A percentile compares a stretch with the other conserved stretches of the same genome.
phyloP scores from a whole-genome alignment of 345 rosid species.

The Citrus unshiu region DNA sequence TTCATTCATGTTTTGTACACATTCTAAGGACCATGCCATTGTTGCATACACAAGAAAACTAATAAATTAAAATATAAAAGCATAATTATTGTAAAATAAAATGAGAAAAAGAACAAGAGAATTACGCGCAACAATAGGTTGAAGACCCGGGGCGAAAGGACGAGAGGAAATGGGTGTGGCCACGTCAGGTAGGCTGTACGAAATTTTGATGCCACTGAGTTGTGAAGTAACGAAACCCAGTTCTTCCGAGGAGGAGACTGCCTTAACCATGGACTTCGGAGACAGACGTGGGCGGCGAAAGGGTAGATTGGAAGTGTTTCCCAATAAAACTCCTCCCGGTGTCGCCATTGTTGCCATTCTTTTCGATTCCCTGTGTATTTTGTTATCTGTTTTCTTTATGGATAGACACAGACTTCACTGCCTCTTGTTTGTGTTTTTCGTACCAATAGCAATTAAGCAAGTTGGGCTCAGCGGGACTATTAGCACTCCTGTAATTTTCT shows the following conservation, averaged over 20 bases:
- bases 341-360: slow-evolving; percentile 41
- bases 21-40: background rate
- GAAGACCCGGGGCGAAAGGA: slow-evolving; percentile 40
- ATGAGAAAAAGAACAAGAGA: background rate
- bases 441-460: no score
- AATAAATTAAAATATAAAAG: background rate
- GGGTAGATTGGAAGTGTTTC: slow-evolving; percentile 25
- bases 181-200: slow-evolving; percentile 20
- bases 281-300: slow-evolving; percentile 25
- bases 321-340: slow-evolving; percentile 16
- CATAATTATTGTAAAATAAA: background rate
- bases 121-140: slow-evolving; percentile 73
- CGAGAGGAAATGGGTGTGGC: slow-evolving; percentile 28
- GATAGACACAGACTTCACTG: no score
- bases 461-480: no score
- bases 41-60: no score
- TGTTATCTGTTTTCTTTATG: no score
- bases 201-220: slow-evolving; percentile 60
- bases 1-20: background rate
- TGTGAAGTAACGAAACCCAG: slow-evolving; percentile 65
- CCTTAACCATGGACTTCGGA: slow-evolving; percentile 5
- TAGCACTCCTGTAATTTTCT: no score
- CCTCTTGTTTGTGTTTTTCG: no score
- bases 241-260: slow-evolving; percentile 14
- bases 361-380: background rate